These are phyloP conservation scores for Pneumocystis carinii DNA, from an alignment of 1,139 yeast genomes.

Conservation along the genomic window DNA sequence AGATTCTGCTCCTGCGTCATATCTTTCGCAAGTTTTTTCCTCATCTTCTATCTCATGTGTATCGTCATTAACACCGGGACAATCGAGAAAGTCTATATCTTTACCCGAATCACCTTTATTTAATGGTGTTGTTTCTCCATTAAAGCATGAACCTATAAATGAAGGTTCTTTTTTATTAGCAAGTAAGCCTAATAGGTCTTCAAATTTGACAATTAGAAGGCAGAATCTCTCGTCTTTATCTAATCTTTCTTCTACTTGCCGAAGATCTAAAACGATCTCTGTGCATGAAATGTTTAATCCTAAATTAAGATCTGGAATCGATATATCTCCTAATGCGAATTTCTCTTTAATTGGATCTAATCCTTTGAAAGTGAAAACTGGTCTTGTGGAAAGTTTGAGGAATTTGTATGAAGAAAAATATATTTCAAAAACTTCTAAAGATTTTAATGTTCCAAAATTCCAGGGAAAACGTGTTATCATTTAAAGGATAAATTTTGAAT, in stretches of 20 bases:
- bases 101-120: not conserved
- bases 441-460: not conserved
- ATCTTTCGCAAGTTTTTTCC: not conserved
- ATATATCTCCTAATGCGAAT: not conserved
- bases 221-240: not conserved
- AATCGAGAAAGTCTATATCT: not conserved
- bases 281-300: not conserved
- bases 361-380: not conserved
- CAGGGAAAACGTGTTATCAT: not conserved
- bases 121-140: not conserved
- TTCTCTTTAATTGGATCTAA: not conserved
- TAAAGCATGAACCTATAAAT: not conserved
- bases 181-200: not conserved
- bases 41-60: not conserved
- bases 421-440: not conserved
- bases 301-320: not conserved
- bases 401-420: not conserved
- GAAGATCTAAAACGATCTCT: not conserved
- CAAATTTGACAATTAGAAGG: not conserved
- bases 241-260: not conserved
- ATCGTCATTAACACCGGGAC: not conserved
- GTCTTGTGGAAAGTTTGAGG: not conserved
- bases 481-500: not conserved
- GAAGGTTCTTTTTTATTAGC: not conserved
- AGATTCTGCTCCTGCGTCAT: not conserved